A percentile compares a stretch with the other conserved stretches of the same genome.
phyloP scores from a whole-genome alignment of 148 eudicot genomes.

The Tetragonia tetragonoides region DNA sequence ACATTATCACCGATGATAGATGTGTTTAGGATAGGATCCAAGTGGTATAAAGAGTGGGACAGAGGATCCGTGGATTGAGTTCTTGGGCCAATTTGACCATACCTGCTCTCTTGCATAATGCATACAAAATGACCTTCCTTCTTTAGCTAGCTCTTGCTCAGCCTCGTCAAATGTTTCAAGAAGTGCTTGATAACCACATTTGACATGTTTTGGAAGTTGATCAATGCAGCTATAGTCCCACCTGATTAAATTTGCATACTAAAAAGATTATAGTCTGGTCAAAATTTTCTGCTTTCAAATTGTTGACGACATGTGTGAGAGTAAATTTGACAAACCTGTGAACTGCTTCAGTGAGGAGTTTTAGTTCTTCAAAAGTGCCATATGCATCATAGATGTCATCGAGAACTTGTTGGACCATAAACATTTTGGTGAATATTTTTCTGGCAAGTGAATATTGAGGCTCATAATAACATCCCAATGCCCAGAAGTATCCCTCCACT shows the following conservation, averaged over 20 bases:
- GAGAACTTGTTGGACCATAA: constrained; percentile 14
- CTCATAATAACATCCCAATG: constrained; percentile 29
- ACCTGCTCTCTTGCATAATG: not conserved
- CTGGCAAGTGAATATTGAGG: constrained; percentile 35
- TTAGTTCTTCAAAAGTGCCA: constrained; percentile 34
- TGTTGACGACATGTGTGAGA: no score
- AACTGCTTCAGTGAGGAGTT: constrained; percentile 33
- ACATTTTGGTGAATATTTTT: constrained; percentile 14
- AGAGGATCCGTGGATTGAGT: no score
- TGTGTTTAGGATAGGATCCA: no score
- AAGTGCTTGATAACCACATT: not conserved
- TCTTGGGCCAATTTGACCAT: no score
- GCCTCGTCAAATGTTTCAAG: not conserved
- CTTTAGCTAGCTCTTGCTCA: constrained; percentile 1
- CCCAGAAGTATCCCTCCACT: constrained; percentile 40
- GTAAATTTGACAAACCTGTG: no score
- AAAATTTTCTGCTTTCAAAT: no score
- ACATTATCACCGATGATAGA: no score
- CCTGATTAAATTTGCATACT: not conserved
- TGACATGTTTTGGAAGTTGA: not conserved
- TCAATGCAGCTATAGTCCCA: not conserved
- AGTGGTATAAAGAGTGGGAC: no score
- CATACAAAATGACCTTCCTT: not conserved
- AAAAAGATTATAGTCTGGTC: no score
- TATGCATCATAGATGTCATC: constrained; percentile 47